Conservation (phyloP, 495 filamentous ascomycete species). For the Xylaria curta region DNA sequence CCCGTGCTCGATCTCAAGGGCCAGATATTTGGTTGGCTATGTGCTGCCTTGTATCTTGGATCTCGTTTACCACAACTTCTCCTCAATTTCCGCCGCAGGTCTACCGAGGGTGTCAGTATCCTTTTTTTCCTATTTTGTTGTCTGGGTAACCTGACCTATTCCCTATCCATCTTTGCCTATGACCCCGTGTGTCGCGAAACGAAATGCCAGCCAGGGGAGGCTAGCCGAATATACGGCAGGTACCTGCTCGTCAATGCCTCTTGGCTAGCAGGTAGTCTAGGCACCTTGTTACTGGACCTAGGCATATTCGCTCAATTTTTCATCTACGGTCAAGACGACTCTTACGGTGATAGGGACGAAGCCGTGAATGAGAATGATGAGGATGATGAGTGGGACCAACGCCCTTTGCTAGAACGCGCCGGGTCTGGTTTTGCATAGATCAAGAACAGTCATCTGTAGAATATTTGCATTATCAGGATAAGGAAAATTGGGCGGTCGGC, state of each 20-base stretch:
- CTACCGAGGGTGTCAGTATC: slow-evolving; percentile 86
- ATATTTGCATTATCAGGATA: slow-evolving; percentile 17
- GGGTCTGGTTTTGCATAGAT: slow-evolving; percentile 9
- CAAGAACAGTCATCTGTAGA: background rate
- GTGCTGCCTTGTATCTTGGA: slow-evolving; percentile 86
- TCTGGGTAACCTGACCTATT: slow-evolving; percentile 91
- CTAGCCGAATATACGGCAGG: slow-evolving; percentile 64
- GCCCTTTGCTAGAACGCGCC: slow-evolving; percentile 47
- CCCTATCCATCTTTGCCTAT: slow-evolving; percentile 88
- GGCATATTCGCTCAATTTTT: slow-evolving; percentile 94
- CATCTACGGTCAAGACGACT: slow-evolving; percentile 63
- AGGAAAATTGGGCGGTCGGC: slow-evolving; percentile 15
- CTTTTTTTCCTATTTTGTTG: slow-evolving; percentile 98
- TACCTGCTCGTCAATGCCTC: slow-evolving; percentile 88
- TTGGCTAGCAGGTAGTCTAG: slow-evolving; percentile 89
- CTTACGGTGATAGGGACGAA: slow-evolving; percentile 37
- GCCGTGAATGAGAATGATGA: too few species aligned
- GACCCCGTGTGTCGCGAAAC: slow-evolving; percentile 64
- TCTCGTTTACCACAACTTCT: slow-evolving; percentile 87
- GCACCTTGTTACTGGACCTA: slow-evolving; percentile 82
- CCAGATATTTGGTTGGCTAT: slow-evolving; percentile 86
- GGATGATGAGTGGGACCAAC: slow-evolving; percentile 41
- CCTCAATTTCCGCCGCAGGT: slow-evolving; percentile 87
- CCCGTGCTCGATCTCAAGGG: slow-evolving; percentile 75
- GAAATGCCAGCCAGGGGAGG: slow-evolving; percentile 62